Base-by-base conservation (phyloP, 306 rosid genomes). In the Corylus avellana region DNA sequence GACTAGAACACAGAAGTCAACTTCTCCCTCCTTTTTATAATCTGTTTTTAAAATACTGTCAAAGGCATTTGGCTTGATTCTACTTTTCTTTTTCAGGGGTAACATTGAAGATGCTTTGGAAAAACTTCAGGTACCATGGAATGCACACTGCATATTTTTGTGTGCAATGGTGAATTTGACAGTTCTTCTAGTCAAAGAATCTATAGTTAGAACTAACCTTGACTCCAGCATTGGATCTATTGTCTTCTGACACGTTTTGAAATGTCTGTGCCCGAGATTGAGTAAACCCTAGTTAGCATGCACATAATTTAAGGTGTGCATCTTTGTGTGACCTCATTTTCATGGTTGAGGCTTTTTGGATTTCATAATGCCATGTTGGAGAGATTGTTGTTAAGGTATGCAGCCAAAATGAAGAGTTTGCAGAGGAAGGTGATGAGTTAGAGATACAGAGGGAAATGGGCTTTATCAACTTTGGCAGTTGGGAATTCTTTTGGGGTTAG, bases 1-100 rank as follows among this genome's bases (percentile, higher is more conserved):
- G 87, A 94, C 98, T 73, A 88, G 97, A 83, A 94, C 98, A 1
- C 97, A 91, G 76, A 92, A 92, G 98, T 94, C 75, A 73, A 80
- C 73, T 69, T 87, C 89, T 74, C 46, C 73, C 75, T 73, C 50
- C 13, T 58, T 76, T 66, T 70, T 39, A 58, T 82, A 78, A 42
- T 20, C 29, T 44, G 16, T 37, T 83, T 73, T 75, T 61, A 75
- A 49, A 79, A 56, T 47, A 69, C 49, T 74, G 74, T 75, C 59
- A 77, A 77, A 57, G 76, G 76, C 76, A 61, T 74, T 75, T 80
- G 78, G 73, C 74, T 85, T 85, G 76, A 73, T 48, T 68, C 63
- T 61, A 59, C 72, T 54, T 13, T 39, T 54, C 62, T 69, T 78
- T 84, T 66, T 80, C 85, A 89, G 90, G 87, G 92, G 90, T 75